Evolutionary conservation across 306 rosid genomes (phyloP), one percentile per base, ranked within the genome.

Genomic region (Cucurbita maxima): DNA sequence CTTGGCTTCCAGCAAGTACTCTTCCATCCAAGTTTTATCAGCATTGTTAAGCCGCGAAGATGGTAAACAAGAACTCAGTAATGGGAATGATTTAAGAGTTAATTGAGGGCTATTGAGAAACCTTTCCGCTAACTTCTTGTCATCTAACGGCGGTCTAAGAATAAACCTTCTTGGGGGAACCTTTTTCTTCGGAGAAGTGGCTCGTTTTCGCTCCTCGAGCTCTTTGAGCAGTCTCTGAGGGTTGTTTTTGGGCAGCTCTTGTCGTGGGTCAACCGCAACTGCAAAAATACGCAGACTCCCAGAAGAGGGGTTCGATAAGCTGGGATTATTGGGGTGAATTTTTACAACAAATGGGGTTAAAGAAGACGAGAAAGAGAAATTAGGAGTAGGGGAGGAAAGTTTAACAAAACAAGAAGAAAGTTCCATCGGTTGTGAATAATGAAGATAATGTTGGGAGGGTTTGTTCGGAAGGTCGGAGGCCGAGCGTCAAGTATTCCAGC

Each of bases 151-250:
- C 5, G 99, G 99, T 22, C 87, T 79, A 22, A 94, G 77, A 43
- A 94, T 82, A 83, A 76, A 91, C 73, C 82, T 84, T 76, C 82
- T 86, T 0, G 97, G 92, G 2, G 95, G 96, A 0, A 79, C 83
- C 73, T 86, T 90, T 57, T 83, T 86, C 78, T 84, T 94, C 1
- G 96, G 95, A 12, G 96, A 84, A n/a, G 87, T 88, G 22, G 77
- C 79, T 76, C 81, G 83, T 76, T 86, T 91, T 38, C 96, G 97
- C 79, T 91, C 92, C 3, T 96, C 86, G 52, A 94, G 96, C 84
- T 94, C 97, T 57, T 86, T 94, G 11, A 94, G 96, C 70, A 94
- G 97, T 19, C 88, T 79, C 63, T 88, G 99, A 30, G 99, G 99
- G 70, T 87, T 89, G 87, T 83, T 91, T 73, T 51, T 25, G 5